Conservation (phyloP, 352 stramenopile species). For the Phytophthora citricola region DNA sequence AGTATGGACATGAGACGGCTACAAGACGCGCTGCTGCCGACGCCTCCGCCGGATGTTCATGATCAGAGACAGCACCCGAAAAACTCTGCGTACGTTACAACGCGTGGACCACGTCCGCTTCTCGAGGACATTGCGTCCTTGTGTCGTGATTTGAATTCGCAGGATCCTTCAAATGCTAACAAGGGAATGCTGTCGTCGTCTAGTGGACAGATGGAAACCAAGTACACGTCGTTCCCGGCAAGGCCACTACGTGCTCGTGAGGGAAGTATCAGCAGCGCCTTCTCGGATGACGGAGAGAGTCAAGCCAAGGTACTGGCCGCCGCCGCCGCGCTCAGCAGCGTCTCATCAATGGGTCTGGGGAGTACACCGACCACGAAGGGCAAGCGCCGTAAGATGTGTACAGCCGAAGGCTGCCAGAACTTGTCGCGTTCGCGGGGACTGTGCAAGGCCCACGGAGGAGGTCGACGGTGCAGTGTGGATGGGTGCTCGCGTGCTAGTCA, state of each 20-base stretch:
- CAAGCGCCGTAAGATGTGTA: conserved; percentile 87
- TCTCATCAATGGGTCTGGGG: conserved; percentile 28
- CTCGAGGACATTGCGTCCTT: conserved; percentile 83
- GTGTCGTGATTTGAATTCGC: conserved; percentile 78
- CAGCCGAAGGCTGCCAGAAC: conserved; percentile 75
- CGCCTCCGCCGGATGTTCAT: conserved; percentile 63
- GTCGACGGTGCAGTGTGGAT: conserved; percentile 78
- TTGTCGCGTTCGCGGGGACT: conserved; percentile 78
- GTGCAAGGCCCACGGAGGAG: conserved; percentile 82
- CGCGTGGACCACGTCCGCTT: conserved; percentile 53
- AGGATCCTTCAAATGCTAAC: conserved; percentile 50
- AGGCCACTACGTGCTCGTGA: conserved; percentile 37
- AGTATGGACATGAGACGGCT: conserved; percentile 75
- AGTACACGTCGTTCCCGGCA: conserved; percentile 30
- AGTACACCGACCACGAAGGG: conserved; percentile 44
- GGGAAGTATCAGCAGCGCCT: conserved; percentile 39
- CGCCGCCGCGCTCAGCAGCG: conserved; percentile 36
- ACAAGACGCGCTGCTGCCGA: conserved; percentile 78
- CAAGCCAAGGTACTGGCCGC: conserved; percentile 38
- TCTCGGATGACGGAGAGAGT: conserved; percentile 40
- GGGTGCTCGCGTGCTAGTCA: conserved; percentile 81
- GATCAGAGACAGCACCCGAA: conserved; percentile 71
- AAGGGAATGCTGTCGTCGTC: conserved; percentile 32
- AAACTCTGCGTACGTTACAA: conserved; percentile 64
- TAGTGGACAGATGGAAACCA: conserved; percentile 34